phyloP scores from a whole-genome alignment of 768 basidiomycete genomes.

The Tylopilus intermedius region DNA sequence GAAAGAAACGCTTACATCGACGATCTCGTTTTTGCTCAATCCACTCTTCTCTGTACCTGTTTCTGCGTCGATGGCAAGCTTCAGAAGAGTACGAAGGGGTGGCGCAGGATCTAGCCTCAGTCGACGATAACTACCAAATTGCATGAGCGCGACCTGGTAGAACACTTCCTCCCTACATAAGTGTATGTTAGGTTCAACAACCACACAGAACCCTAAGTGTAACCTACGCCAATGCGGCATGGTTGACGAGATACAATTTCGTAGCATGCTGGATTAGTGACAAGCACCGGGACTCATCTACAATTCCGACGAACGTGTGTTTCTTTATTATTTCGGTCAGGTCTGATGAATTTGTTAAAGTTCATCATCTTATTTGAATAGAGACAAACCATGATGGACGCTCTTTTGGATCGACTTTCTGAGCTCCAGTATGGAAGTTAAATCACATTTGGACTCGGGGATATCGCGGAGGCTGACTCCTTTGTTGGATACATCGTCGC shows the following conservation, averaged over 20 bases:
- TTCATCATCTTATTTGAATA: not conserved
- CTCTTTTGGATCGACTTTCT: slow-evolving; percentile 53
- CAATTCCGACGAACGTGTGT: slow-evolving; percentile 90
- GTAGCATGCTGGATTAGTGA: slow-evolving; percentile 85
- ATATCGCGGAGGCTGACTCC: slow-evolving; percentile 46
- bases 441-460: slow-evolving; percentile 66
- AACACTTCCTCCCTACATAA: slow-evolving; percentile 79
- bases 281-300: slow-evolving; percentile 66
- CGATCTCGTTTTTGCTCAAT: slow-evolving; percentile 56
- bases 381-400: slow-evolving; percentile 62
- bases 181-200: not conserved
- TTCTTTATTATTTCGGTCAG: slow-evolving; percentile 79
- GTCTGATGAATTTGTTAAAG: slow-evolving; percentile 39
- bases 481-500: slow-evolving; percentile 16
- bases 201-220: not conserved
- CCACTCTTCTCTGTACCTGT: slow-evolving; percentile 46
- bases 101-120: slow-evolving; percentile 84
- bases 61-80: slow-evolving; percentile 73
- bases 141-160: slow-evolving; percentile 87
- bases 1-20: slow-evolving; percentile 50
- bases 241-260: slow-evolving; percentile 85
- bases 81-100: slow-evolving; percentile 59
- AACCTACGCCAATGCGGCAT: slow-evolving; percentile 76
- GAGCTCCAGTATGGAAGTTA: slow-evolving; percentile 70
- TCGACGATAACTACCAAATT: slow-evolving; percentile 79